A percentile compares a stretch with the other conserved stretches of the same genome.
These are phyloP conservation scores for Arachnomyces sp. DNA, from an alignment of 2,329 filamentous ascomycete genomes.

Conservation along the genomic window DNA sequence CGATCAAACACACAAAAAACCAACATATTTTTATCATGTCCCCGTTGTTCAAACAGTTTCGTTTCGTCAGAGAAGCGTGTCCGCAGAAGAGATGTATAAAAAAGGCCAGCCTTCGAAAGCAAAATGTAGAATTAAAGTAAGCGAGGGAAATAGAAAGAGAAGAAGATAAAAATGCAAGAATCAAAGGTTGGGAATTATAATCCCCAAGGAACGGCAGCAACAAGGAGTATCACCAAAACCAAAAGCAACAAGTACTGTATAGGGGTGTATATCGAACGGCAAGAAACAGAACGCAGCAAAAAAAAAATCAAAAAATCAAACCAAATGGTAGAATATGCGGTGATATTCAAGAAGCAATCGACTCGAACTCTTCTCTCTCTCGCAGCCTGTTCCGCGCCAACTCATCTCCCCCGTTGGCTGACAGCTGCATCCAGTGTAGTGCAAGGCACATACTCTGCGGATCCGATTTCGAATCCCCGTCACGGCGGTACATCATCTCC, in stretches of 20 bases:
- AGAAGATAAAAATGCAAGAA: background rate
- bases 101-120: too few relatives aligned
- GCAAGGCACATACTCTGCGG: constrained; percentile 87
- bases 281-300: constrained; percentile 1
- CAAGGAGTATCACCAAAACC: too few relatives aligned
- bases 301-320: constrained; percentile 9
- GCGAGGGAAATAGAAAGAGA: constrained; percentile 4
- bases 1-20: too few relatives aligned
- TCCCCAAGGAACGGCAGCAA: too few relatives aligned
- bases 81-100: too few relatives aligned
- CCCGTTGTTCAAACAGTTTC: too few relatives aligned
- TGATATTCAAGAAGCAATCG: constrained; percentile 39
- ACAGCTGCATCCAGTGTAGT: constrained; percentile 94
- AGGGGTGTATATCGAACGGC: too few relatives aligned
- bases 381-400: constrained; percentile 74
- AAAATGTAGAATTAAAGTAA: too few relatives aligned
- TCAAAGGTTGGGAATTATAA: too few relatives aligned
- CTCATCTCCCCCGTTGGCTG: constrained; percentile 75
- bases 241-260: too few relatives aligned
- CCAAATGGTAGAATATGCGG: background rate
- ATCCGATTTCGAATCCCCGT: constrained; percentile 61
- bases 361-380: constrained; percentile 58
- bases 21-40: too few relatives aligned
- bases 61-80: too few relatives aligned
- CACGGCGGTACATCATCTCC: constrained; percentile 62